Evolutionary conservation across 106 monocot species (phyloP), one percentile per base, ranked within the genome.

Genomic region (Dendrobium catenatum): DNA sequence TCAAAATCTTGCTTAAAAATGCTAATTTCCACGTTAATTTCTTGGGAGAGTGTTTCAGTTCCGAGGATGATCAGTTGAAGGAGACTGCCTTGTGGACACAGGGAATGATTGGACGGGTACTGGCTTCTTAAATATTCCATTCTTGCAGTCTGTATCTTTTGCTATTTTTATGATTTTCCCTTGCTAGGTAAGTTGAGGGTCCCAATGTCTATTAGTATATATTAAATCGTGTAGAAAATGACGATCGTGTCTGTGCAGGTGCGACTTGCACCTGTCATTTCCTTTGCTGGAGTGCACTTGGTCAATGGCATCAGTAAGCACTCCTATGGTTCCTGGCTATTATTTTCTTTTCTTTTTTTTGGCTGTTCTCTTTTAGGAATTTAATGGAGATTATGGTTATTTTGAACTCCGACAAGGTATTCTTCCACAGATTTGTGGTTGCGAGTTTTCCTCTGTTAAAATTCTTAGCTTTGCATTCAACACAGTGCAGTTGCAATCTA

Each of bases 11-110:
- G 43, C 80, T 90, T 17, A 87, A 79, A 26, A 80, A 82, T 42
- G 41, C 75, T 26, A 79, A 82, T 33, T 90, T 85, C 55, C 82
- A 83, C 24, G 40, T 78, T 7, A 73, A 83, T 16, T 83, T 90
- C 46, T 76, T 90, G 56, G 85, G 81, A 5, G 90, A 90, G 76
- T 90, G 90, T 42, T 85, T 90, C 26, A 68, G 42, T 59, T 90
- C 90, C 24, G 83, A 87, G 16, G 87, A 90, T 61, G 85, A 85
- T 2, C 73, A 79, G 46, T 68, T 90, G 66, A 87, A 87, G 67
- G 83, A 87, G 70, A 83, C 90, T 0, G 90, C 90, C 0, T 73
- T 67, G 47, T 90, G 90, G 90, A 79, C 90, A 49, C 80, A 83
- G 64, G 87, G 74, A 74, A 74, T 74, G 74, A 42, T 74, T 5